A percentile compares a stretch with the other conserved stretches of the same genome.
Evolutionary conservation across 495 filamentous ascomycete species (phyloP).

Genomic region (Talaromyces wortmannii): DNA sequence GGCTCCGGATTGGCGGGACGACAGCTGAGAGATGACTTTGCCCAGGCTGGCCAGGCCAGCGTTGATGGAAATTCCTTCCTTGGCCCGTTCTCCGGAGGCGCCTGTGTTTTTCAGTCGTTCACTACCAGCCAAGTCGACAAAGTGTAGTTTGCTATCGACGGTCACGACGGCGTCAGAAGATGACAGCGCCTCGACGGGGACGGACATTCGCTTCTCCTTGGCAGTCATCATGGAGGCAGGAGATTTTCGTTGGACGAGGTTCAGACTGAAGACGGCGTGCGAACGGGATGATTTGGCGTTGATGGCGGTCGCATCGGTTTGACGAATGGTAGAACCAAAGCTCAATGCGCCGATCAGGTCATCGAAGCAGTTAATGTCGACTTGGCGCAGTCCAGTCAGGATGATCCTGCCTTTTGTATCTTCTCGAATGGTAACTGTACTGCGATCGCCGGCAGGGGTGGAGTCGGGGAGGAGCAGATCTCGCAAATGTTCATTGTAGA

Average conservation of each 20-base stretch:
- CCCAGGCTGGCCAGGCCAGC: constrained; percentile 90
- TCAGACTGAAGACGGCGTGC: constrained; percentile 95
- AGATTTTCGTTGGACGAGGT: constrained; percentile 80
- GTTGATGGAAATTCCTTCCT: constrained; percentile 98
- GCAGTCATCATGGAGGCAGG: constrained; percentile 40
- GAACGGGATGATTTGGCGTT: constrained; percentile 99
- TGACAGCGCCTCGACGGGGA: constrained; percentile 76
- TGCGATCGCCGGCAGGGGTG: constrained; percentile 59
- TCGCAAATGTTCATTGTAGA: constrained; percentile 94
- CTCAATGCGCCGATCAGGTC: constrained; percentile 84
- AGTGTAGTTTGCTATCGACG: constrained; percentile 97
- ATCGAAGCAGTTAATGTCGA: constrained; percentile 86
- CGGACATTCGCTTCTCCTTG: constrained; percentile 81
- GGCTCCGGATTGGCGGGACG: constrained; percentile 76
- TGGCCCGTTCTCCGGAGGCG: constrained; percentile 90
- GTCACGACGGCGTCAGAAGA: constrained; percentile 67
- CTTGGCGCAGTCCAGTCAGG: constrained; percentile 79
- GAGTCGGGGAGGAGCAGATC: constrained; percentile 83
- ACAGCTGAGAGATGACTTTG: constrained; percentile 97
- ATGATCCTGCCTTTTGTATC: constrained; percentile 94
- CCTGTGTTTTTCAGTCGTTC: constrained; percentile 96
- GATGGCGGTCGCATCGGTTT: constrained; percentile 98
- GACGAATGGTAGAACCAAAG: constrained; percentile 88
- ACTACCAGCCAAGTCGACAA: constrained; percentile 96
- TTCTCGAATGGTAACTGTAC: constrained; percentile 77